Base-by-base conservation (phyloP, 495 filamentous ascomycete genomes). In the Poronia punctata region DNA sequence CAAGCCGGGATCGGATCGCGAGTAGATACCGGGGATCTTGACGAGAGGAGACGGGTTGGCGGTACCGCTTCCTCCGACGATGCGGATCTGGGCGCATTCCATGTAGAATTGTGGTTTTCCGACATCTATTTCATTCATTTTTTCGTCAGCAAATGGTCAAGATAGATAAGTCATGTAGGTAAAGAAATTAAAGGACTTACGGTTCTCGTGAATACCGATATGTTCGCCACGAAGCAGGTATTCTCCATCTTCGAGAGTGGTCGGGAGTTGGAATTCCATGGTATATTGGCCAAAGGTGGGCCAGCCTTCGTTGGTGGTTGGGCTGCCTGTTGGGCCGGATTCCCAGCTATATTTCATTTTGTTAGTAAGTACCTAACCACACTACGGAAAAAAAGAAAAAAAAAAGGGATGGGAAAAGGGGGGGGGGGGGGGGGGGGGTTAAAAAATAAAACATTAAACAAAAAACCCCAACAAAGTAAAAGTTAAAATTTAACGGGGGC, bases 171-270 rank as follows among this genome's bases (percentile, higher is more conserved):
- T 9, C 8, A 32, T 32, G 10, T 3, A 22, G 18, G 4, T 24
- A 38, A 20, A 34, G 20, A n/a, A n/a, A n/a, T n/a, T n/a, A 34
- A 18, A n/a, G 35, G n/a, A 41, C 38, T 43, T 39, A 49, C 55
- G 54, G 29, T 53, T 54, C 50, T 64, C 61, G 49, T 75, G 72
- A 40, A 75, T 56, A n/a, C 64, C 75, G 38, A 78, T 71, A 41
- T 76, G 72, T 49, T 79, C 74, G 24, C 67, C 60, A 7, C 75
- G 65, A 38, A 78, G 54, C 27, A 79, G 67, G 49, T 78, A 79
- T 46, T 78, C 68, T 32, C 75, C 75, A 5, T 56, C 56, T 11
- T 69, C 66, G 7, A 66, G 61, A 37, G 54, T 57, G 27, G 39
- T 53, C 2, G 75, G 74, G 44, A 78, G 67, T 26, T 61, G 64